These are phyloP conservation scores for Fagus crenata DNA, from an alignment of 306 rosid genomes.

Conservation along the genomic window DNA sequence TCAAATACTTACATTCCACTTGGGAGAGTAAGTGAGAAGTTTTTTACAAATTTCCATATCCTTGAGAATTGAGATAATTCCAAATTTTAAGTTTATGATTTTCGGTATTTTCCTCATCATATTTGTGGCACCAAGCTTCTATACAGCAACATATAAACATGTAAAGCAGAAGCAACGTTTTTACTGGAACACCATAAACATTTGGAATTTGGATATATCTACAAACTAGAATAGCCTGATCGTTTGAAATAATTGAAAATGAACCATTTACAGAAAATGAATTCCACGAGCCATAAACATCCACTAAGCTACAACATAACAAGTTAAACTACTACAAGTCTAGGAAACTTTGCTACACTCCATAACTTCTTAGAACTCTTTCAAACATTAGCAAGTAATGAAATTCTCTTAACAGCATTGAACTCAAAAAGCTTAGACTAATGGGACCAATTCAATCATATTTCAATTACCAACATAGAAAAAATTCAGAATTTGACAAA, in stretches of 20 bases:
- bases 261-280: not conserved
- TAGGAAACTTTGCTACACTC: no score
- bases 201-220: not conserved
- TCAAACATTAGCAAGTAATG: not conserved
- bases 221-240: not conserved
- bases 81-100: not conserved
- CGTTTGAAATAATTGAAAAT: not conserved
- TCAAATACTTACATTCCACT: not conserved
- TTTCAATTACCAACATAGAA: not conserved
- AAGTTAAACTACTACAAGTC: no score
- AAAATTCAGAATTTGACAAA: conserved; percentile 1
- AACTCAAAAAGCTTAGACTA: not conserved
- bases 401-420: not conserved
- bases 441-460: not conserved
- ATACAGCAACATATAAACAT: not conserved
- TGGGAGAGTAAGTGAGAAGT: not conserved
- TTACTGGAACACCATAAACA: not conserved
- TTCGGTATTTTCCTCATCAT: not conserved
- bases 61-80: not conserved
- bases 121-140: not conserved
- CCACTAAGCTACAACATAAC: no score
- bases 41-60: not conserved
- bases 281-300: no score
- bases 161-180: not conserved
- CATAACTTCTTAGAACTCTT: no score